These are phyloP conservation scores for Nemania sp. DNA, from an alignment of 2,329 filamentous ascomycete species.

Conservation along the genomic window DNA sequence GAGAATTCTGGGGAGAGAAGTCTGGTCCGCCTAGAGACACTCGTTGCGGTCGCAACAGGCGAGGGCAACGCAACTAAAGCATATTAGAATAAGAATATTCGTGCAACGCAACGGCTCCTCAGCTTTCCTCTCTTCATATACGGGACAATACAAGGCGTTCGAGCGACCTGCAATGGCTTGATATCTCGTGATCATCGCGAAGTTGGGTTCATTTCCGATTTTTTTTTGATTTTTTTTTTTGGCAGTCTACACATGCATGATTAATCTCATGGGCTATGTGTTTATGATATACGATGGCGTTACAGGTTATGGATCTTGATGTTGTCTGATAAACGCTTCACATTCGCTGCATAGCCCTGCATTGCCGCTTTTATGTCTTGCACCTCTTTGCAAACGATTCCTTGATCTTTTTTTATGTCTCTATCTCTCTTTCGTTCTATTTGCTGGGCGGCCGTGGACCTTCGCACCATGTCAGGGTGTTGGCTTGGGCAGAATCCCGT, in stretches of 20 bases:
- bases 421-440: neutral
- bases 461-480: neutral
- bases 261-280: conserved; percentile 22
- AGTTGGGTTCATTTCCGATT: conserved; percentile 16
- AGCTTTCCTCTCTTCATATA: neutral
- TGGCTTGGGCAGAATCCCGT: conserved; percentile 14
- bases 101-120: neutral
- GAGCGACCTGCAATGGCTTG: neutral
- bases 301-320: conserved; percentile 29
- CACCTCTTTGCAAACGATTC: conserved; percentile 8
- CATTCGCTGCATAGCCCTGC: conserved; percentile 40
- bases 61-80: conserved; percentile 50
- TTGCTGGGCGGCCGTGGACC: neutral
- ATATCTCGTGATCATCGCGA: neutral
- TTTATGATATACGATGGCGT: conserved; percentile 36
- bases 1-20: conserved; percentile 44
- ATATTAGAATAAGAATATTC: conserved; percentile 29
- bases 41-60: conserved; percentile 68
- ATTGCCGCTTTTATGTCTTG: conserved; percentile 14
- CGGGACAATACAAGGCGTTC: conserved; percentile 15
- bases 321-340: conserved; percentile 29
- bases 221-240: too few species aligned
- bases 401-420: neutral
- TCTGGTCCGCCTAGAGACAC: conserved; percentile 62
- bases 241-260: conserved; percentile 27